These are phyloP conservation scores for Trametes versicolor DNA, from an alignment of 1,284 basidiomycete species.

Conservation along the genomic window DNA sequence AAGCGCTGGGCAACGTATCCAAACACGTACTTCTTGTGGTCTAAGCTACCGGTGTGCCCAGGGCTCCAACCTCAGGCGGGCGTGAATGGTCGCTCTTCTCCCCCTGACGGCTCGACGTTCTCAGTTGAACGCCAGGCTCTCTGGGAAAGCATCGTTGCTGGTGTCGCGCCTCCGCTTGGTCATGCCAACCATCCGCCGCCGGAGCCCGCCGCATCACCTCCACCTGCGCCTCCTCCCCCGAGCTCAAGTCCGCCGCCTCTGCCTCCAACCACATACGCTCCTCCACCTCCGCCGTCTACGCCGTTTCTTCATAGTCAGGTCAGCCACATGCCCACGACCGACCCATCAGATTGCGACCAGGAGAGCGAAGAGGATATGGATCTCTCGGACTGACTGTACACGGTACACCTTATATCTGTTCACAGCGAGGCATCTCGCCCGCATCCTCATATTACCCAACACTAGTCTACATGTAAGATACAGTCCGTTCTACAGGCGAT, in stretches of 20 bases:
- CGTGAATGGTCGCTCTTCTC: no score
- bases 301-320: no score
- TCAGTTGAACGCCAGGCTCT: not conserved
- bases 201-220: conserved; percentile 25
- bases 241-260: conserved; percentile 32
- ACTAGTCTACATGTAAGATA: conserved; percentile 30
- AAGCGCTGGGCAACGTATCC: conserved; percentile 74
- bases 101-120: not conserved
- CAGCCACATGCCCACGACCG: not conserved
- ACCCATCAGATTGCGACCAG: conserved; percentile 9
- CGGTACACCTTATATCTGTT: no score
- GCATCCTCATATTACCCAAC: conserved; percentile 23
- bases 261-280: not conserved
- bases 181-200: not conserved
- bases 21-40: conserved; percentile 64
- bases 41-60: conserved; percentile 54
- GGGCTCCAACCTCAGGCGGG: no score
- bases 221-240: conserved; percentile 34
- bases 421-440: not conserved
- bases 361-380: conserved; percentile 45
- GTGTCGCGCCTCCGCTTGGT: not conserved
- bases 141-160: not conserved
- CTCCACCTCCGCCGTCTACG: conserved; percentile 1
- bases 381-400: conserved; percentile 39
- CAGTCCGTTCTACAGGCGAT: conserved; percentile 27